Percentiles rank a stretch among this genome's conserved stretches.
phyloP scores from a whole-genome alignment of 208 protist genomes.

The Leishmania tropica region DNA sequence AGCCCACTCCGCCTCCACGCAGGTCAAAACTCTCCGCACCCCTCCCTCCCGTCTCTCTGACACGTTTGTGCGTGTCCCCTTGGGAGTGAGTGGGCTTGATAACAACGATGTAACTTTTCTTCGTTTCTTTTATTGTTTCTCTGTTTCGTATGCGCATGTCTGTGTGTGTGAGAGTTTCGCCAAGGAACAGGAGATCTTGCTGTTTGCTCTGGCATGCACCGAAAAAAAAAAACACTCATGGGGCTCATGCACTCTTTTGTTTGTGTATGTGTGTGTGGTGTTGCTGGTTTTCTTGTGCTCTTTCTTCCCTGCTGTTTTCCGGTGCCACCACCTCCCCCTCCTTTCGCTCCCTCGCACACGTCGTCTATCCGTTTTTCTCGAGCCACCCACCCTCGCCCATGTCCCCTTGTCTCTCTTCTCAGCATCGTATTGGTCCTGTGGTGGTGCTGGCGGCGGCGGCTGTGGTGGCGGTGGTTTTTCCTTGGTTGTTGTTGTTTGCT shows the following conservation, averaged over 20 bases:
- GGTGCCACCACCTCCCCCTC: too few relatives aligned
- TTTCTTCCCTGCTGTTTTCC: neutral
- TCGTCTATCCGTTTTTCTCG: neutral
- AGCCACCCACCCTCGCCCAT: neutral
- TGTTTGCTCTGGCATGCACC: neutral
- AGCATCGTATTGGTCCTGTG: neutral
- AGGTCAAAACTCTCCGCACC: neutral
- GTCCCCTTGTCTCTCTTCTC: neutral
- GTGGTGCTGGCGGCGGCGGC: too few relatives aligned
- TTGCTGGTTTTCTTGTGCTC: neutral
- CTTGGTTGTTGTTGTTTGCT: too few relatives aligned
- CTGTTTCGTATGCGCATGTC: neutral
- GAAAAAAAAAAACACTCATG: neutral
- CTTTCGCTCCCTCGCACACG: neutral
- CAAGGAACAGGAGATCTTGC: neutral
- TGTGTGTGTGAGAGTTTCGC: neutral
- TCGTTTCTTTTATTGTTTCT: neutral
- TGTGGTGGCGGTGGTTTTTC: too few relatives aligned
- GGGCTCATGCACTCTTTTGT: constrained; percentile 4
- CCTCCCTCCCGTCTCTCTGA: neutral
- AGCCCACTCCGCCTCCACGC: neutral
- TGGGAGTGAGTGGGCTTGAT: neutral
- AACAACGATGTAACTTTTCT: neutral
- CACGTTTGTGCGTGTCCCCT: neutral
- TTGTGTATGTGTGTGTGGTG: neutral